Evolutionary conservation across 2,329 filamentous ascomycete genomes (phyloP), one percentile per base, ranked within the genome.

Genomic region (Epichloe amarillans): DNA sequence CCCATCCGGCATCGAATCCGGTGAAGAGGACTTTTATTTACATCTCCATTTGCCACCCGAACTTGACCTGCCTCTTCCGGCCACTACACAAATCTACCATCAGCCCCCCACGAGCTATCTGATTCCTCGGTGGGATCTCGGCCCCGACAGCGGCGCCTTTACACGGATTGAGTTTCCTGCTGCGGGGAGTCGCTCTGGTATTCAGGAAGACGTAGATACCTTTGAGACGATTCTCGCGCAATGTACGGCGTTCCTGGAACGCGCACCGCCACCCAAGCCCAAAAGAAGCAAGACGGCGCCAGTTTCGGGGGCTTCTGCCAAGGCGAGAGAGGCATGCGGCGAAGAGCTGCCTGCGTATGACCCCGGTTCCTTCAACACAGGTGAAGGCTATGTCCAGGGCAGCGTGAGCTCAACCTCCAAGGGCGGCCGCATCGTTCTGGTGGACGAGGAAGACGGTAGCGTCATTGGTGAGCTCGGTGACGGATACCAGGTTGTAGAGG

Each of bases 161-260:
- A 96, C 91, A 19, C 79, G 89, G 51, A 88, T 98, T 62, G 86
- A 96, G 64, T 97, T 98, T 58, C 90, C 90, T 0, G 65, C 75
- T 3, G 72, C 86, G 23, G 87, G 87, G 19, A 81, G 74, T 53
- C 82, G 86, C 36, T 74, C 78, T 36, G 84, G 86, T 26, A 79
- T 86, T 1, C 89, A 96, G 66, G 90, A 97, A 64, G 91, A 96
- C 65, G 76, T 95, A 41, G 89, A 96, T 64, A 97, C 91, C 0
- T 97, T 96, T 62, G 91, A 97, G 72, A 96, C 91, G 3, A 97
- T 97, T 56, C 76, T 97, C 47, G 91, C 91, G n/a, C 89, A 97
- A 69, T 97, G 91, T 68, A 97, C 91, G 2, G 88, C 91, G 2
- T 97, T 98, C 66, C 78, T 95, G 4, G 91, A 97, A 67, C 82